Conservation (phyloP, 2,329 filamentous ascomycete genomes). For the Clonostachys byssicola region DNA sequence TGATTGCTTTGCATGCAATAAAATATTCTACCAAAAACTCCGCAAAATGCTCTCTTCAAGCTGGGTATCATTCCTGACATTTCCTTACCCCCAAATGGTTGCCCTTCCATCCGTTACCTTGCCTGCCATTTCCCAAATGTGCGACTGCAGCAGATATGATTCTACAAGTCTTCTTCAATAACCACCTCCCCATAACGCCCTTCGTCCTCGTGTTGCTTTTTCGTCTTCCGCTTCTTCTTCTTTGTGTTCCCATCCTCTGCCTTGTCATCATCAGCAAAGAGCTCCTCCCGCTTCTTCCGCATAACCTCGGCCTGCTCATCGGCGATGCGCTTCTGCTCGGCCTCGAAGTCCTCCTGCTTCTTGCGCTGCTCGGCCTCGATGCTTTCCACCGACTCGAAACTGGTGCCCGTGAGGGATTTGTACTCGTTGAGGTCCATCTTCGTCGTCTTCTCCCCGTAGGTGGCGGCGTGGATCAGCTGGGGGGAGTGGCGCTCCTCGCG, state of each 20-base stretch:
- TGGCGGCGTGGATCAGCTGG: constrained; percentile 55
- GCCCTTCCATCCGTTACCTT: background rate
- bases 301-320: constrained; percentile 44
- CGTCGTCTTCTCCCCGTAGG: constrained; percentile 52
- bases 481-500: constrained; percentile 70
- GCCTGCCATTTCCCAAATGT: background rate
- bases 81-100: background rate
- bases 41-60: background rate
- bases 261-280: constrained; percentile 36
- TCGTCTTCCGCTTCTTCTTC: constrained; percentile 25
- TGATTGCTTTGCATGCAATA: too few relatives aligned
- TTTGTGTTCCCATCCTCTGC: constrained; percentile 7
- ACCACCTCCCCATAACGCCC: background rate
- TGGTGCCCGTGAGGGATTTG: constrained; percentile 44
- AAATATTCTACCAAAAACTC: background rate
- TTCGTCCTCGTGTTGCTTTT: constrained; percentile 13
- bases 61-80: background rate
- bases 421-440: constrained; percentile 59
- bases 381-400: constrained; percentile 50
- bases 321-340: constrained; percentile 32
- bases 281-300: constrained; percentile 41
- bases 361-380: constrained; percentile 52
- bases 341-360: constrained; percentile 38
- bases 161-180: background rate
- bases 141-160: background rate